Conservation (phyloP, 768 basidiomycete species). For the Auriscalpium orientale region DNA sequence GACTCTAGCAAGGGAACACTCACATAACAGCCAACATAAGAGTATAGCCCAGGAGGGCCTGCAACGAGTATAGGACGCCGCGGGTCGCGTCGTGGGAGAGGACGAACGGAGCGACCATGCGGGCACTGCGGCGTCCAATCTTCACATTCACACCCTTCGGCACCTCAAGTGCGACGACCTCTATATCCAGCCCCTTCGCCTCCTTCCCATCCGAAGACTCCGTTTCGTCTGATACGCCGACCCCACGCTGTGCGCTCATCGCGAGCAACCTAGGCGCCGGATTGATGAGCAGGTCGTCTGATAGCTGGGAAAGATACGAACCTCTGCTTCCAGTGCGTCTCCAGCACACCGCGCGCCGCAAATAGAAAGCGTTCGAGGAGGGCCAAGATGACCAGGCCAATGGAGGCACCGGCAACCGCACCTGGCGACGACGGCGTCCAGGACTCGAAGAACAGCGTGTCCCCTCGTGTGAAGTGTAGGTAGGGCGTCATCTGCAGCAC, state of each 20-base stretch:
- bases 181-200: neutral
- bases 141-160: neutral
- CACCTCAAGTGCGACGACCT: neutral
- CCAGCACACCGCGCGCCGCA: constrained; percentile 45
- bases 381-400: constrained; percentile 61
- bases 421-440: constrained; percentile 65
- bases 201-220: neutral
- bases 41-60: constrained; percentile 53
- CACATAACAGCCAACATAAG: constrained; percentile 84
- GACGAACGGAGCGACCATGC: constrained; percentile 56
- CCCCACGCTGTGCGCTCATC: no score
- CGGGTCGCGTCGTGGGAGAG: constrained; percentile 61
- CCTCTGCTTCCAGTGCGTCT: constrained; percentile 54
- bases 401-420: constrained; percentile 67
- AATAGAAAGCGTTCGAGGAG: constrained; percentile 65
- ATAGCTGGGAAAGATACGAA: constrained; percentile 17
- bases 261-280: no score
- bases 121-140: constrained; percentile 15
- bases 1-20: constrained; percentile 18
- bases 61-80: constrained; percentile 55
- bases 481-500: constrained; percentile 52
- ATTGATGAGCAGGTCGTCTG: no score
- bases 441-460: constrained; percentile 56
- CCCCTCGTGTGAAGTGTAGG: constrained; percentile 61
- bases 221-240: neutral